phyloP scores from a whole-genome alignment of 352 stramenopile species.

The Phytophthora tentaculata region DNA sequence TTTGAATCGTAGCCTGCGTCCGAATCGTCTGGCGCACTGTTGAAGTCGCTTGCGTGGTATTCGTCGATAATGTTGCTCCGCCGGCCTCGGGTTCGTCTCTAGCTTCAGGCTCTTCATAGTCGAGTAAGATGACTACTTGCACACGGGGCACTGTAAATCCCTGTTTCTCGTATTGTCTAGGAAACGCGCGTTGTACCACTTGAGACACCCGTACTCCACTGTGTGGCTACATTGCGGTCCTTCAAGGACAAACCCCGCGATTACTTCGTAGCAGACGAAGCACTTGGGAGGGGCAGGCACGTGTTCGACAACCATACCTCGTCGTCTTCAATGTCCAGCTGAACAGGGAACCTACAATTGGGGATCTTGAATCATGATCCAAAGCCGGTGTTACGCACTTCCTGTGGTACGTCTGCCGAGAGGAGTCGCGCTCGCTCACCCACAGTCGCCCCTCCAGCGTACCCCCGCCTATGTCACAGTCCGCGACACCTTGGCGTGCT shows the following conservation, averaged over 20 bases:
- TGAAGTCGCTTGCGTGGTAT: background rate
- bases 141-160: background rate
- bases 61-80: background rate
- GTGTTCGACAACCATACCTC: background rate
- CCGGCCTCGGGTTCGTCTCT: background rate
- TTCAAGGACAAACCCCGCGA: background rate
- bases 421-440: background rate
- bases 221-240: background rate
- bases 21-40: background rate
- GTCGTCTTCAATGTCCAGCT: background rate
- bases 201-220: background rate
- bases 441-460: background rate
- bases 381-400: background rate
- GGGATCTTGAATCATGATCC: background rate
- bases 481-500: background rate
- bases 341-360: background rate
- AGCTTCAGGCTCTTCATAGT: too few species aligned
- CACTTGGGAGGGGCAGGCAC: background rate
- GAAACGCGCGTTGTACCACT: slow-evolving; percentile 1
- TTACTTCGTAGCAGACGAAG: background rate
- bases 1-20: background rate
- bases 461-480: background rate
- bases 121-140: background rate
- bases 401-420: background rate
- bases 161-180: background rate